phyloP scores from a whole-genome alignment of 352 stramenopile genomes.

The Phytophthora tubulina region DNA sequence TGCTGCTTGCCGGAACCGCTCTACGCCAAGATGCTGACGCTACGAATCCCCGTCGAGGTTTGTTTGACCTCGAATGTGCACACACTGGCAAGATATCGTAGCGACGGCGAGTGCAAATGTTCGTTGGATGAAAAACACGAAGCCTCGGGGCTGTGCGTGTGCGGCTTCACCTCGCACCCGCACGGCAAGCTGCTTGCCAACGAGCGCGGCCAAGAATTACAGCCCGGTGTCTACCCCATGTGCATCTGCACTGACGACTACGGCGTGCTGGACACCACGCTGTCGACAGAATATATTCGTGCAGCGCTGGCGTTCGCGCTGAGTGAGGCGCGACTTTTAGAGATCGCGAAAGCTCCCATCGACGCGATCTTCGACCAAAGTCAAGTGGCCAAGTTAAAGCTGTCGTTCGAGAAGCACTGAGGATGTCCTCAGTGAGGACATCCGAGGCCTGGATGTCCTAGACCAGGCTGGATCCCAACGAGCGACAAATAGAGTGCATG shows the following conservation, averaged over 20 bases:
- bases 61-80: constrained; percentile 96
- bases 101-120: constrained; percentile 44
- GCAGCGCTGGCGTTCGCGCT: constrained; percentile 82
- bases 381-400: constrained; percentile 39
- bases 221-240: constrained; percentile 72
- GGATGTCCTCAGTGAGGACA: background rate
- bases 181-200: constrained; percentile 67
- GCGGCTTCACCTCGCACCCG: constrained; percentile 85
- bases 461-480: background rate
- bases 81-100: constrained; percentile 88
- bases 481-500: background rate
- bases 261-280: constrained; percentile 91
- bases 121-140: constrained; percentile 43
- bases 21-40: constrained; percentile 70
- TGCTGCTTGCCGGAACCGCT: constrained; percentile 82
- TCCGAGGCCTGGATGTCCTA: background rate
- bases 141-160: constrained; percentile 58
- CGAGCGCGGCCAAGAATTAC: constrained; percentile 34
- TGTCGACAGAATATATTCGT: constrained; percentile 90
- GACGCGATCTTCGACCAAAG: constrained; percentile 69
- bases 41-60: constrained; percentile 92
- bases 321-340: constrained; percentile 47
- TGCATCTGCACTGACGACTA: constrained; percentile 95
- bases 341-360: constrained; percentile 58
- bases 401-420: constrained; percentile 30